Evolutionary conservation across 2,329 filamentous ascomycete genomes (phyloP).

Genomic region (Colletotrichum sublineola): DNA sequence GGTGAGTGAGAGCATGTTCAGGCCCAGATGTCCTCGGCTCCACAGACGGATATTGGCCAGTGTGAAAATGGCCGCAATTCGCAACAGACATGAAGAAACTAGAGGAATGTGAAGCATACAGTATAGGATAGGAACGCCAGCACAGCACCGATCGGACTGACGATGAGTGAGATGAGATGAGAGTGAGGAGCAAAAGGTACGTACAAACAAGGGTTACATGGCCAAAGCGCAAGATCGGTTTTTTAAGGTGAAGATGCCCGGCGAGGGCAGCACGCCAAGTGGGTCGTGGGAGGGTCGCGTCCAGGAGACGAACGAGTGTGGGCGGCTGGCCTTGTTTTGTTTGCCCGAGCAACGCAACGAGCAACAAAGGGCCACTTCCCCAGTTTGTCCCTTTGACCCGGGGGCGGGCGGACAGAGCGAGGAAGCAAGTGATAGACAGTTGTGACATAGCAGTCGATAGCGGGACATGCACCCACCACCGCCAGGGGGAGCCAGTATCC

Average conservation of each 20-base stretch:
- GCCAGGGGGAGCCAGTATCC: neutral
- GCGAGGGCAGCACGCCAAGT: constrained; percentile 16
- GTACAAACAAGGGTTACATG: constrained; percentile 7
- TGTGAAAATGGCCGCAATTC: neutral
- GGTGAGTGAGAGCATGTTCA: no score
- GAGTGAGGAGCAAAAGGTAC: neutral
- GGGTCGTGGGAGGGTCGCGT: constrained; percentile 30
- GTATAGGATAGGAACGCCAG: neutral
- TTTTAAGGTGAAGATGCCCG: constrained; percentile 22
- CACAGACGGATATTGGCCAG: neutral
- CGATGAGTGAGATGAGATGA: neutral
- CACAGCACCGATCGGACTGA: neutral
- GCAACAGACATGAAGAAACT: neutral
- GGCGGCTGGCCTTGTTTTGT: constrained; percentile 28
- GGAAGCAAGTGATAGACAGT: neutral
- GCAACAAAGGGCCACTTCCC: constrained; percentile 20
- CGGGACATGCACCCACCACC: neutral
- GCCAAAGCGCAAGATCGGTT: constrained; percentile 7
- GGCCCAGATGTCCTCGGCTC: neutral
- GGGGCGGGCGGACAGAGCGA: neutral
- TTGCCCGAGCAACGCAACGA: constrained; percentile 42
- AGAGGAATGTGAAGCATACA: neutral
- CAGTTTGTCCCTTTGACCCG: constrained; percentile 5
- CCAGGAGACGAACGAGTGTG: constrained; percentile 16
- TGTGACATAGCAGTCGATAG: neutral